These are phyloP conservation scores for Cardamine resedifolia DNA, from an alignment of 345 rosid species.

Conservation along the genomic window DNA sequence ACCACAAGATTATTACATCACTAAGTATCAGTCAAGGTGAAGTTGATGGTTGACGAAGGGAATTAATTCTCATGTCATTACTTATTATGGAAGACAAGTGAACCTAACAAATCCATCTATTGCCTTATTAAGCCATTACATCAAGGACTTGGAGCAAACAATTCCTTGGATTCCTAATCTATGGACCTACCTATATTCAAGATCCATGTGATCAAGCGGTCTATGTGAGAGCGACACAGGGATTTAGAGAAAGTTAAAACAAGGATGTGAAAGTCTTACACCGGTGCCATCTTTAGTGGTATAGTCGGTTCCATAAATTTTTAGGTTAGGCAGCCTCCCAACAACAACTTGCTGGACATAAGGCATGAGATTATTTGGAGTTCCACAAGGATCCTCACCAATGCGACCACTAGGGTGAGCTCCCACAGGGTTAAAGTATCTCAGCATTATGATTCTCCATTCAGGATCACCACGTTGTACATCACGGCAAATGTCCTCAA, in stretches of 20 bases:
- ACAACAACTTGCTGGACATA: slow-evolving; percentile 97
- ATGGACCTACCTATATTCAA: slow-evolving; percentile 7
- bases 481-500: slow-evolving; percentile 94
- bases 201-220: not conserved
- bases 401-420: slow-evolving; percentile 93
- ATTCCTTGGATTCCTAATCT: slow-evolving; percentile 15
- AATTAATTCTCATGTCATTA: not conserved
- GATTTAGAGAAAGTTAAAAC: not conserved
- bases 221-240: not conserved
- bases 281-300: slow-evolving; percentile 94
- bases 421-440: slow-evolving; percentile 98
- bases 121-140: not conserved
- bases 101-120: not conserved
- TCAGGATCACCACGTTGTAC: slow-evolving; percentile 61
- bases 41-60: not conserved
- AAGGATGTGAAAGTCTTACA: slow-evolving; percentile 49
- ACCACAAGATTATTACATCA: not conserved
- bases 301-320: slow-evolving; percentile 86
- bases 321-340: slow-evolving; percentile 76
- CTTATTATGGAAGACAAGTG: no score
- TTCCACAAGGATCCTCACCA: slow-evolving; percentile 97
- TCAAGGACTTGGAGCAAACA: slow-evolving; percentile 13
- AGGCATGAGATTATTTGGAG: slow-evolving; percentile 99
- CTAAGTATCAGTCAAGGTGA: slow-evolving; percentile 3
- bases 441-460: slow-evolving; percentile 89